Evolutionary conservation across 2,329 filamentous ascomycete genomes (phyloP).

Genomic region (Monosporascus sp.): DNA sequence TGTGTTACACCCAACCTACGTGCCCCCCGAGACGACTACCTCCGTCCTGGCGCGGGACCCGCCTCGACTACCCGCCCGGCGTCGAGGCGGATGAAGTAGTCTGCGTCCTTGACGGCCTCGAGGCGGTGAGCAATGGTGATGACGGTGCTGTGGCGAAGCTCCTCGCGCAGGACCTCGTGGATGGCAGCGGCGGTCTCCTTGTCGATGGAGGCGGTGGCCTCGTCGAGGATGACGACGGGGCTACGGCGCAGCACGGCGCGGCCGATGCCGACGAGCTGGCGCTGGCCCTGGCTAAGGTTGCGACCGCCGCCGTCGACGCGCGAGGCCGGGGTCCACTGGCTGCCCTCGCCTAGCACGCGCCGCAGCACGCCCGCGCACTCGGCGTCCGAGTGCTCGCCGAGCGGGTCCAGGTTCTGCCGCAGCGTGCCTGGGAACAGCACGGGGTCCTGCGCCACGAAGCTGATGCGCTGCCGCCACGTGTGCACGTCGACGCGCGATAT

Average conservation of each 20-base stretch:
- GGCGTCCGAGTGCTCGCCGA: slow-evolving; percentile 49
- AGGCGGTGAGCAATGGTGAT: slow-evolving; percentile 63
- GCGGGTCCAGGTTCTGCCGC: slow-evolving; percentile 63
- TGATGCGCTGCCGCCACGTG: slow-evolving; percentile 50
- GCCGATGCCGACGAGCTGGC: slow-evolving; percentile 56
- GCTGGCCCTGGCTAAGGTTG: slow-evolving; percentile 58
- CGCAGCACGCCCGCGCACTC: slow-evolving; percentile 48
- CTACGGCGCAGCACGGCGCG: slow-evolving; percentile 55
- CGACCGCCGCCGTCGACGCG: slow-evolving; percentile 53
- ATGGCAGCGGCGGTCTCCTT: slow-evolving; percentile 52
- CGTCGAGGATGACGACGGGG: slow-evolving; percentile 57
- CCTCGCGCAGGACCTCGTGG: slow-evolving; percentile 50
- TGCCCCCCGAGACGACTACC: too few relatives aligned
- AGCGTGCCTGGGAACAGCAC: slow-evolving; percentile 55
- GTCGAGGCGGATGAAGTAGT: slow-evolving; percentile 50
- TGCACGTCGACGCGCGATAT: slow-evolving; percentile 49
- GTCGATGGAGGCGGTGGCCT: slow-evolving; percentile 60
- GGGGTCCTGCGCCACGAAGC: slow-evolving; percentile 60
- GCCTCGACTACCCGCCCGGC: slow-evolving; percentile 44
- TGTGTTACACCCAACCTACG: too few relatives aligned
- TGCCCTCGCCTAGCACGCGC: slow-evolving; percentile 48
- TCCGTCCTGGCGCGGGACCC: slow-evolving; percentile 26
- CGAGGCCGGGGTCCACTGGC: slow-evolving; percentile 39
- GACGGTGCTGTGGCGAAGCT: slow-evolving; percentile 51
- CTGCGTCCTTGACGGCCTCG: slow-evolving; percentile 55